Percentiles rank a stretch among this genome's conserved stretches.
Evolutionary conservation across 306 rosid species (phyloP).

Genomic region (Cyamopsis tetragonoloba): DNA sequence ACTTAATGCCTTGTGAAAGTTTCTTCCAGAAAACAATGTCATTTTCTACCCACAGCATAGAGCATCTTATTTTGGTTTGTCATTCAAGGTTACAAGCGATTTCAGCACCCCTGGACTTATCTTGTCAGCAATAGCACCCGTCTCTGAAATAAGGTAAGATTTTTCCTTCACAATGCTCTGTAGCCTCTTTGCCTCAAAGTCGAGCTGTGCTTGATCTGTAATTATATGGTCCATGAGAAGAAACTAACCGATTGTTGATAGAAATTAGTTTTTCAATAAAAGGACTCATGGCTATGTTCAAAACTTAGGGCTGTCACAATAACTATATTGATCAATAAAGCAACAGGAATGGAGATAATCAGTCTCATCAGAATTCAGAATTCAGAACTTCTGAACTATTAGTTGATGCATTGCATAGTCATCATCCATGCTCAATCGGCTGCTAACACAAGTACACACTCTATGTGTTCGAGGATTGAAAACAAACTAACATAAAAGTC

Average conservation of each 20-base stretch:
- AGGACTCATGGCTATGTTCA: background rate
- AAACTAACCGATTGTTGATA: background rate
- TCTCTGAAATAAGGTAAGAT: constrained; percentile 66
- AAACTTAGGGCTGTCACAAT: background rate
- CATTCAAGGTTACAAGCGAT: constrained; percentile 65
- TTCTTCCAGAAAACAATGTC: background rate
- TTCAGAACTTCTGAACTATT: background rate
- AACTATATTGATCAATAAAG: background rate
- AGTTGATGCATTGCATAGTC: constrained; percentile 2
- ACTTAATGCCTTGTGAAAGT: background rate
- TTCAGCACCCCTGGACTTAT: constrained; percentile 71
- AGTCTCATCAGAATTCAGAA: background rate
- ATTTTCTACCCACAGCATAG: background rate
- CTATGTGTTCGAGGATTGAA: background rate
- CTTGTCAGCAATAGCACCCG: constrained; percentile 70
- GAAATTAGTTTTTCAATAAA: background rate
- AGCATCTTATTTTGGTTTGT: constrained; percentile 50
- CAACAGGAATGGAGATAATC: background rate
- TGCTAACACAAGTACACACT: background rate
- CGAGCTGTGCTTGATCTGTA: constrained; percentile 71
- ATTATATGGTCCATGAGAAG: constrained; percentile 1
- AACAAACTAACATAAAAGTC: background rate
- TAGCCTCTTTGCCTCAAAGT: constrained; percentile 69
- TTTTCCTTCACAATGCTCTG: constrained; percentile 82
- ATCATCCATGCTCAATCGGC: constrained; percentile 4